A percentile compares a stretch with the other conserved stretches of the same genome.
phyloP scores from a whole-genome alignment of 345 rosid species.

The Heritiera littoralis region DNA sequence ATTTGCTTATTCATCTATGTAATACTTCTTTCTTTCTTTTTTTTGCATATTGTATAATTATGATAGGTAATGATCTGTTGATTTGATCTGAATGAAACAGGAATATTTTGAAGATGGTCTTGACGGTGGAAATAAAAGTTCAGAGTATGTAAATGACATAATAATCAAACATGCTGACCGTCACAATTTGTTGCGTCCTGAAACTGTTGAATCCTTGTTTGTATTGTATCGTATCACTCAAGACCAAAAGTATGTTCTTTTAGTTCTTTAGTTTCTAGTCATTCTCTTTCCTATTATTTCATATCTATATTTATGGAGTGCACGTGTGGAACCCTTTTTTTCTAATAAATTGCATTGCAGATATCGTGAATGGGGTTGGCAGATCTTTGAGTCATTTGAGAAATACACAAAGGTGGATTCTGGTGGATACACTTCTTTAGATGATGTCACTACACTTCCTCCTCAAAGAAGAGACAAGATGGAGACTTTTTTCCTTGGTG shows the following conservation, averaged over 20 bases:
- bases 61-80: constrained; percentile 14
- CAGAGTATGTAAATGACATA: constrained; percentile 72
- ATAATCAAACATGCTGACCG: constrained; percentile 84
- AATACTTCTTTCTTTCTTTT: background rate
- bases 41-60: constrained; percentile 20
- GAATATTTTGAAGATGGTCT: constrained; percentile 75
- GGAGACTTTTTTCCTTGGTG: constrained; percentile 94
- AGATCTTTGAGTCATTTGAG: constrained; percentile 92
- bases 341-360: constrained; percentile 39
- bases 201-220: constrained; percentile 94
- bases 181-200: constrained; percentile 94
- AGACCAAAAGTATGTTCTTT: constrained; percentile 65
- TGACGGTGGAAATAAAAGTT: constrained; percentile 91
- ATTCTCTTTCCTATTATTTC: background rate
- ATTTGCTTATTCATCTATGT: background rate
- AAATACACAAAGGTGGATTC: constrained; percentile 72
- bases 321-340: constrained; percentile 1
- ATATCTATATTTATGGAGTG: background rate
- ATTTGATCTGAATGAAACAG: constrained; percentile 46
- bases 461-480: constrained; percentile 87
- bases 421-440: constrained; percentile 83
- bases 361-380: constrained; percentile 89
- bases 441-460: constrained; percentile 79
- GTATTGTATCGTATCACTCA: constrained; percentile 80
- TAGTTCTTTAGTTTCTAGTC: constrained; percentile 2